phyloP scores from a whole-genome alignment of 163 green algal genomes.

The Picocystis sp. region DNA sequence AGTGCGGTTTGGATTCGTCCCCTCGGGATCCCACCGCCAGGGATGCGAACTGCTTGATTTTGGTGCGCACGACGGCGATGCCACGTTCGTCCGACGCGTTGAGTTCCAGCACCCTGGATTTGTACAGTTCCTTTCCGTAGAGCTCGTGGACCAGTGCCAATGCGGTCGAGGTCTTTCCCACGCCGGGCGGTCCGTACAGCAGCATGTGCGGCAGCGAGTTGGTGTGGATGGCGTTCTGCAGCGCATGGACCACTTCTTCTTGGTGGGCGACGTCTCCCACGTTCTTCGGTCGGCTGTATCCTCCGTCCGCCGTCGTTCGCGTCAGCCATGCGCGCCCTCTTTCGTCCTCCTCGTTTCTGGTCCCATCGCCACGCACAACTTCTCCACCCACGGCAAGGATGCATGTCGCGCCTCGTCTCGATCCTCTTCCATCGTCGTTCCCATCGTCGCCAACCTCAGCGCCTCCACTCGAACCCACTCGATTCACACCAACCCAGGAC shows the following conservation, averaged over 20 bases:
- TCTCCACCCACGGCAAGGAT: too few relatives aligned
- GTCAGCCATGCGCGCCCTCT: too few relatives aligned
- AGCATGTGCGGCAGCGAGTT: conserved; percentile 77
- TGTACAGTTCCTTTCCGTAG: conserved; percentile 58
- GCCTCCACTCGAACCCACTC: too few relatives aligned
- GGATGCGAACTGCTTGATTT: conserved; percentile 75
- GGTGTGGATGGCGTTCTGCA: conserved; percentile 62
- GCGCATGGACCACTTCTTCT: conserved; percentile 75
- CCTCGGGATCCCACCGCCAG: conserved; percentile 15
- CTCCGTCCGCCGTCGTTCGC: too few relatives aligned
- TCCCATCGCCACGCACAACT: too few relatives aligned
- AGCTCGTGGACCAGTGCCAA: conserved; percentile 55
- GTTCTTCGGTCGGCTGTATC: conserved; percentile 44
- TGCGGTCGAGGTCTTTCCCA: conserved; percentile 87
- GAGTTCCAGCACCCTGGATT: conserved; percentile 79
- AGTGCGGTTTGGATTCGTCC: conserved; percentile 35
- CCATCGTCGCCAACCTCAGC: too few relatives aligned
- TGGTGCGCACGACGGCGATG: conserved; percentile 84
- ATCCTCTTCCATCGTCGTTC: too few relatives aligned
- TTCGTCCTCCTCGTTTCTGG: too few relatives aligned
- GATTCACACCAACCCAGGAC: too few relatives aligned
- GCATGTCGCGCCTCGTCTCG: too few relatives aligned
- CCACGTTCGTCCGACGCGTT: conserved; percentile 92
- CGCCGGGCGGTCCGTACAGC: conserved; percentile 92
- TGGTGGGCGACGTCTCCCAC: conserved; percentile 87